phyloP scores from a whole-genome alignment of 2,329 filamentous ascomycete species.

The Cladophialophora carrionii region DNA sequence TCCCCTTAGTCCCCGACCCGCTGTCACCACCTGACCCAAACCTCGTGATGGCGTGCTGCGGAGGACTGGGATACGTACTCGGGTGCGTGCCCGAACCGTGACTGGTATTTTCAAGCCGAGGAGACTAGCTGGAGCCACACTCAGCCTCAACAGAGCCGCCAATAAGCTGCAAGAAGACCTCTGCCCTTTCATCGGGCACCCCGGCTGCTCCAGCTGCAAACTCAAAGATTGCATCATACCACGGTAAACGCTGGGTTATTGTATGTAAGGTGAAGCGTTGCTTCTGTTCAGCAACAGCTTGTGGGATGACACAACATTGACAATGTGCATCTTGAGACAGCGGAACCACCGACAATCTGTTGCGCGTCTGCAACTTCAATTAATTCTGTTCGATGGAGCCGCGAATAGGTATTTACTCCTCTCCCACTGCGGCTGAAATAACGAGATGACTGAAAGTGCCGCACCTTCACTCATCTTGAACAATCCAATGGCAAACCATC shows the following conservation, averaged over 20 bases:
- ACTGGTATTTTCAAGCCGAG: constrained; percentile 10
- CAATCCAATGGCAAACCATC: not conserved
- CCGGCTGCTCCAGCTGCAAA: constrained; percentile 5
- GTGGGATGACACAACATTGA: not conserved
- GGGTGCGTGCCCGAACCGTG: not conserved
- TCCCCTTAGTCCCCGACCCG: not conserved
- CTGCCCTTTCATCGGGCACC: not conserved
- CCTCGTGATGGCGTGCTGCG: constrained; percentile 11
- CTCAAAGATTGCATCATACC: not conserved
- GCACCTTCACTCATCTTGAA: not conserved
- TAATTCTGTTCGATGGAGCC: not conserved
- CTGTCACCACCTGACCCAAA: not conserved
- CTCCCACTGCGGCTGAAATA: not conserved
- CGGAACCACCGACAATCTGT: not conserved
- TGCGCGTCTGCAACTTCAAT: not conserved
- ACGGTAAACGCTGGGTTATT: not conserved
- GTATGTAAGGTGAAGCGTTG: not conserved
- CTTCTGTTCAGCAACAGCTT: not conserved
- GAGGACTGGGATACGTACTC: not conserved
- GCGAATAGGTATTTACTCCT: not conserved
- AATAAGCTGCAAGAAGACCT: not conserved
- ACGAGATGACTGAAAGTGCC: not conserved
- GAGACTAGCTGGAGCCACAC: constrained; percentile 6
- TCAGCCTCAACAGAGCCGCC: constrained; percentile 13
- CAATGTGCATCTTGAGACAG: not conserved